phyloP scores from a whole-genome alignment of 306 rosid species.

The Pyrus pyrifolia region DNA sequence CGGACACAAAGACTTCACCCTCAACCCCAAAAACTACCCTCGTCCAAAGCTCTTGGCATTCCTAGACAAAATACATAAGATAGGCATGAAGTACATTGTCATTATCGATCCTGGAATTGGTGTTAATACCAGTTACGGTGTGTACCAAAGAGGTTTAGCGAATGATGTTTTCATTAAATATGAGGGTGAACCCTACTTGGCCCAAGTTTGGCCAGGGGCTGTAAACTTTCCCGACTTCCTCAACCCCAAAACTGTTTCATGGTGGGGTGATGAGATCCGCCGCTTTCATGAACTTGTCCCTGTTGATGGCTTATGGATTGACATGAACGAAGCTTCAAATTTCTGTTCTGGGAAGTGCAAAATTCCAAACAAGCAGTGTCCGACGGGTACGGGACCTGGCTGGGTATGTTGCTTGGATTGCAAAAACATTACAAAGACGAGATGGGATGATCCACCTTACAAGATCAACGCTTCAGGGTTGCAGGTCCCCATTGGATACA shows the following conservation, averaged over 20 bases:
- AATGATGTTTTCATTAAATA: slow-evolving; percentile 87
- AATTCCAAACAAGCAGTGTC: slow-evolving; percentile 70
- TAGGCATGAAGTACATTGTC: slow-evolving; percentile 91
- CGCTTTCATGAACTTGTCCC: slow-evolving; percentile 96
- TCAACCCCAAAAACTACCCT: slow-evolving; percentile 58
- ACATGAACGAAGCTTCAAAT: slow-evolving; percentile 91
- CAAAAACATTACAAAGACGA: slow-evolving; percentile 73
- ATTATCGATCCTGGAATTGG: slow-evolving; percentile 82
- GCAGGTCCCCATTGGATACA: slow-evolving; percentile 73
- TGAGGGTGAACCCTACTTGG: slow-evolving; percentile 76
- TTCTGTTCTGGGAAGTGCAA: slow-evolving; percentile 86
- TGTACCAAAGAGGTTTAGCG: slow-evolving; percentile 65
- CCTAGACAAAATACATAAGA: slow-evolving; percentile 68
- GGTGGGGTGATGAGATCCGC: slow-evolving; percentile 91
- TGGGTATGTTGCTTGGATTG: slow-evolving; percentile 94
- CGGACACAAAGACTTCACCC: slow-evolving; percentile 77
- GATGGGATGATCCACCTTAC: slow-evolving; percentile 98
- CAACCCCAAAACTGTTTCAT: slow-evolving; percentile 72
- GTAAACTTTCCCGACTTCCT: slow-evolving; percentile 93
- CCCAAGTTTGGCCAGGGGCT: slow-evolving; percentile 98
- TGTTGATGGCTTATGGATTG: slow-evolving; percentile 93
- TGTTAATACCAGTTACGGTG: slow-evolving; percentile 68
- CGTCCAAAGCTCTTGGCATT: slow-evolving; percentile 79
- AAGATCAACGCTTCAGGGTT: slow-evolving; percentile 85
- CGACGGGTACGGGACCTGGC: slow-evolving; percentile 66